Evolutionary conservation across 1,284 basidiomycete genomes (phyloP).

Genomic region (Apiotrichum gracile): DNA sequence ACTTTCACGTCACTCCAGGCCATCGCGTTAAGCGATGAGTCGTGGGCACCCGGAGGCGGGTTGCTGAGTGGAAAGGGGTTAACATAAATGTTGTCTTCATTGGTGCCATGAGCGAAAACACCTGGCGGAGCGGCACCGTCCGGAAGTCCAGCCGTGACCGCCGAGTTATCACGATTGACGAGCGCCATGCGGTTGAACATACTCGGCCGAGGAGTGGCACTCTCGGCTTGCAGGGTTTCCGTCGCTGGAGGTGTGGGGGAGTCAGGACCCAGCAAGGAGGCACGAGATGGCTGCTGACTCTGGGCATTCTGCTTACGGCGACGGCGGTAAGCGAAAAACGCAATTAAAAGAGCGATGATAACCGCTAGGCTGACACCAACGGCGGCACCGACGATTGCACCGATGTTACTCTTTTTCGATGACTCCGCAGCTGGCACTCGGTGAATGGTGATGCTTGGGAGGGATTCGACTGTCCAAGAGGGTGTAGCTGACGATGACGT

Average conservation of each 20-base stretch:
- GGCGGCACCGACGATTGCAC: slow-evolving; percentile 12
- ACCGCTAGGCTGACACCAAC: slow-evolving; percentile 6
- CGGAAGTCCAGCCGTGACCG: background rate
- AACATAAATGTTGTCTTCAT: background rate
- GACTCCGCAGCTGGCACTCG: background rate
- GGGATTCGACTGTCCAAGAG: too few species aligned
- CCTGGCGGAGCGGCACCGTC: background rate
- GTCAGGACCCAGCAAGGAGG: too few species aligned
- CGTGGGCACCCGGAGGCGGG: background rate
- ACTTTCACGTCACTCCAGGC: too few species aligned
- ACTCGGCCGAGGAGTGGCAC: background rate
- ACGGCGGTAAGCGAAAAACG: slow-evolving; percentile 2
- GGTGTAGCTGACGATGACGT: background rate
- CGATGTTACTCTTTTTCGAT: background rate
- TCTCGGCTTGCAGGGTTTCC: background rate
- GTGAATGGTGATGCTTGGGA: background rate
- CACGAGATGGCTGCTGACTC: too few species aligned
- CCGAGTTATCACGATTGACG: too few species aligned
- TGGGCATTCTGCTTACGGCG: background rate
- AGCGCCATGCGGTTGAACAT: slow-evolving; percentile 1
- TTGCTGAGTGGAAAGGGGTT: background rate
- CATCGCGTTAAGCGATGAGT: background rate
- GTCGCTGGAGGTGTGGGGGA: too few species aligned
- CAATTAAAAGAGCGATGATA: background rate
- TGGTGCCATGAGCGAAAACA: background rate